Evolutionary conservation across 257 asterid species (phyloP).

Genomic region (Pogostemon cablin): DNA sequence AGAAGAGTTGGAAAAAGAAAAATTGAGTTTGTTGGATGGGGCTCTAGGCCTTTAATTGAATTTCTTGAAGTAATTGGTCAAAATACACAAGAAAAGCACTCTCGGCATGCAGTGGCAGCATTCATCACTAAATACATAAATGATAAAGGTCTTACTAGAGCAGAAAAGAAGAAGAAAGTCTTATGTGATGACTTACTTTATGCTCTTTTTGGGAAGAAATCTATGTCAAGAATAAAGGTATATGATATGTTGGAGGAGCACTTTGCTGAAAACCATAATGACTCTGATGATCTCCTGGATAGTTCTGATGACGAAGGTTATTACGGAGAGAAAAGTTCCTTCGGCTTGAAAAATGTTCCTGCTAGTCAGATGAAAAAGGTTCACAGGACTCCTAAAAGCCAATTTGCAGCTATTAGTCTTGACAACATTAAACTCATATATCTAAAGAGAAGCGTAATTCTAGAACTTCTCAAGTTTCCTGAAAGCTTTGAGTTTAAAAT

Average conservation of each 20-base stretch:
- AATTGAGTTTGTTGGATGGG: constrained; percentile 79
- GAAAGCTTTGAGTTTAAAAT: constrained; percentile 60
- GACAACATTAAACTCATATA: constrained; percentile 78
- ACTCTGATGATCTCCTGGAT: constrained; percentile 55
- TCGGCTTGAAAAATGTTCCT: constrained; percentile 31
- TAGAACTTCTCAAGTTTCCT: constrained; percentile 62
- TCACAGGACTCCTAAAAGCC: constrained; percentile 57
- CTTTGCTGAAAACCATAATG: constrained; percentile 70
- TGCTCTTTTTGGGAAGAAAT: constrained; percentile 71
- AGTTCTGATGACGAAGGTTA: constrained; percentile 63
- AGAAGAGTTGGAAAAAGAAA: constrained; percentile 52
- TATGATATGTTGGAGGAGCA: constrained; percentile 74
- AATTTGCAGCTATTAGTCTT: constrained; percentile 74
- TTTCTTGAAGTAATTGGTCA: constrained; percentile 76
- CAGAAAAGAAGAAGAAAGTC: constrained; percentile 72
- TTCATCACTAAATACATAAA: constrained; percentile 56
- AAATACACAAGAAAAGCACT: constrained; percentile 54
- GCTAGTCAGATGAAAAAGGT: constrained; percentile 42
- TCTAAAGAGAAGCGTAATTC: constrained; percentile 65
- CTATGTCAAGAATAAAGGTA: constrained; percentile 54
- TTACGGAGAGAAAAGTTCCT: constrained; percentile 34
- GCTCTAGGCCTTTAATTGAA: constrained; percentile 73
- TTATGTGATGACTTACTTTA: constrained; percentile 67
- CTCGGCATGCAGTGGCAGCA: constrained; percentile 62
- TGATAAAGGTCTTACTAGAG: constrained; percentile 54